Base-by-base conservation (phyloP, 257 asterid genomes). In the Rubia yunnanensis region DNA sequence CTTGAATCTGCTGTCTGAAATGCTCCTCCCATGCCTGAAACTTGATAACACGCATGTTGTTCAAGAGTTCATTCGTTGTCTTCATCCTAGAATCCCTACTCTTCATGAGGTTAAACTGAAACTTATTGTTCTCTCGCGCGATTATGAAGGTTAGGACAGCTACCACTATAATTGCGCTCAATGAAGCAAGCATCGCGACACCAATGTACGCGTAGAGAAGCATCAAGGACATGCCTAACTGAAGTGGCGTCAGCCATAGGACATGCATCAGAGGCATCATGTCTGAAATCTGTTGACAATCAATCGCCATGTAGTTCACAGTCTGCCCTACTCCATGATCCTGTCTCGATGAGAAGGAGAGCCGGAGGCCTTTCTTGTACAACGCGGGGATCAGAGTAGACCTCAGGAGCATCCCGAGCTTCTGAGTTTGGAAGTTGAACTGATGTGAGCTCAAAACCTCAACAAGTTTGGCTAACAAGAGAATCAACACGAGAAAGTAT, bases 21-120 rank as follows among this genome's bases (percentile, higher is more conserved):
- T 85, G 86, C 55, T 86, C 87, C 63, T 88, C 96, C 96, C 96
- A 88, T 5, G 91, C 96, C 55, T 88, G 96, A 46, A 88, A 86
- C 70, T 84, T 88, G 66, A 88, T 84, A 39, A 86, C 96, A 0
- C 91, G 77, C 89, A 88, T 81, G 41, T 84, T 67, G 57, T 73
- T 85, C 3, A 88, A 82, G 74, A 86, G 23, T 58, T 85, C 96
- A 5, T 78, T 86, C 1, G 83, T 84, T 18, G 85, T 82, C 65
- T 84, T 86, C 87, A 88, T 78, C 77, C 96, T 82, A 18, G n/a
- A 60, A 35, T 88, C 96, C 23, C 94, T 84, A 34, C 62, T 75
- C 68, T 0, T 62, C 91, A 83, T 85, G 64, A 86, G n/a, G 15
- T 81, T 68, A 57, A 77, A 76, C 74, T 84, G 94, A 71, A 30